Evolutionary conservation across 2,329 filamentous ascomycete species (phyloP), one percentile per base, ranked within the genome.

Genomic region (Clarireedia hainanense): DNA sequence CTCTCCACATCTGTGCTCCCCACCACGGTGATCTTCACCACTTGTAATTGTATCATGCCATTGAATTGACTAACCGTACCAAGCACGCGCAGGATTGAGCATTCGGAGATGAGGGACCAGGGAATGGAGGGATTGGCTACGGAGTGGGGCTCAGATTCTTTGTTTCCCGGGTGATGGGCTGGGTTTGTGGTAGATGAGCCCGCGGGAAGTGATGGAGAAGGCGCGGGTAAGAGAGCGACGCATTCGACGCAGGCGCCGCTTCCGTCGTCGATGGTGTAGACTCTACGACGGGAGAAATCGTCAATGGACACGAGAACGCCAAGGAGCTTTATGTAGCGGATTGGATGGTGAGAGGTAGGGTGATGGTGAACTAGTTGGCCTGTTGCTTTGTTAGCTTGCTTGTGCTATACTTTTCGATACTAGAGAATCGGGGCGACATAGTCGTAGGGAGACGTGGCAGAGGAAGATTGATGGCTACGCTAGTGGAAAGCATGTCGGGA

Each of bases 291-390:
- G 37, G 64, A 60, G 55, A 74, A 78, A 23, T 82, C 75, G 60
- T 82, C 77, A 37, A 83, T 71, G 12, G 79, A 80, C 55, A 91
- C 83, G 23, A 92, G 77, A 7, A 90, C 70, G 30, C 89, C 89
- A 6, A 83, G 78, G 34, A 91, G 70, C 59, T 85, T 83, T 52
- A 88, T 80, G 80, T 85, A 91, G 76, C 83, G 82, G 63, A 92
- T 82, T 0, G 88, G 88, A 62, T 91, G 83, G 69, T 91, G 91
- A 50, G 76, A 71, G 7, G 42, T 23, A 6, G 49, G 52, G 72
- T 84, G 77, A 70, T 91, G 90, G 67, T 77, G 85, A 36, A 85
- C 74, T 60, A 78, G 73, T 64, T 81, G 78, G 49, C 76, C 76
- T 78, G 14, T 3, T 17, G 3, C n/a, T 15, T 10, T 10, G 20